Base-by-base conservation (phyloP, 192 early-diverging fungal genomes). In the Polychytrium aggregatum region DNA sequence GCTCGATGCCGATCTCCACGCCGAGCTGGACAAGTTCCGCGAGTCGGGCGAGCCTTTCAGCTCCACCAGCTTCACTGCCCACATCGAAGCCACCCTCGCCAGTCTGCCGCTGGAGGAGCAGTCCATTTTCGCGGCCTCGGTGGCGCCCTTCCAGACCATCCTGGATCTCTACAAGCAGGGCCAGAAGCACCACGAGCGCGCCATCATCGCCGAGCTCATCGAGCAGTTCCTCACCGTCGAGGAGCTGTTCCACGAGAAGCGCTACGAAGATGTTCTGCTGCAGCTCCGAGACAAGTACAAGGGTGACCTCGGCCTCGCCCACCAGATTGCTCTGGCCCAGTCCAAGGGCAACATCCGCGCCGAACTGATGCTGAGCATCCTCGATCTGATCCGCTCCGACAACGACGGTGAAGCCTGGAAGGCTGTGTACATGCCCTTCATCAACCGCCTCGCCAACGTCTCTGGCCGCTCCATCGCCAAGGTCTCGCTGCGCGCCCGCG, bases 401-500 rank as follows among this genome's bases (percentile, higher is more conserved):
- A 60, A 67, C 13, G 57, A 57, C 41, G 81, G 65, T 29, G 84
- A 81, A 28, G 72, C 69, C 22, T n/a, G n/a, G n/a, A 72, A 76
- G 43, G 71, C 59, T 52, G 17, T 53, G 5, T 96, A 86, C 68
- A 74, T 74, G 41, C 79, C 83, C 25, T 68, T 91, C 4, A 68
- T 95, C 35, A 82, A 86, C 61, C 72, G 68, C 40, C 57, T 94
- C 39, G 84, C 95, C 20, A 82, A 79, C 44, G 67, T 98, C 44
- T 69, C 71, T 7, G 78, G 84, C 30, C 73, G 84, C 28, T 56
- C 71, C 3, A 84, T 89, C 4, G 71, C 84, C 55, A 92, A 91
- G 74, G 88, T 95, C 24, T 82, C 90, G 22, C 70, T 97, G n/a
- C 84, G 87, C 63, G 92, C 90, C 6, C 84, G 95, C 60, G 95